Evolutionary conservation across 768 basidiomycete genomes (phyloP).

Genomic region (Galerina marginata): DNA sequence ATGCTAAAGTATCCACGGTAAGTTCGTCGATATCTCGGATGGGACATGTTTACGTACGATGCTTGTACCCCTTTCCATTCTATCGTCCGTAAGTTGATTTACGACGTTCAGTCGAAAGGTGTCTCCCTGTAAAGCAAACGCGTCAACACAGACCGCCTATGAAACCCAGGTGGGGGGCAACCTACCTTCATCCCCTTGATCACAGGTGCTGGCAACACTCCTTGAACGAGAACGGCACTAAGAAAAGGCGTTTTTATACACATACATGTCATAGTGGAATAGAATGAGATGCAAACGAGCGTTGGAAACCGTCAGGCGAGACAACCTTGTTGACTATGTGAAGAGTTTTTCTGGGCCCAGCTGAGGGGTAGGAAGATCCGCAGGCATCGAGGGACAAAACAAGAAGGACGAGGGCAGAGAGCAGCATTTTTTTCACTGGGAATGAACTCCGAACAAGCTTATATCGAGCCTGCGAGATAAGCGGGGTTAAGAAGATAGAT

Average conservation of each 20-base stretch:
- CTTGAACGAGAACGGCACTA: conserved; percentile 29
- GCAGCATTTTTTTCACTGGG: background rate
- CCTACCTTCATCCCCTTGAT: conserved; percentile 28
- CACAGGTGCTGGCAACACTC: conserved; percentile 27
- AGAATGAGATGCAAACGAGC: conserved; percentile 20
- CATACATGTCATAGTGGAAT: background rate
- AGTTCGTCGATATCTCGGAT: conserved; percentile 24
- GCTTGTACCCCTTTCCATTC: conserved; percentile 43
- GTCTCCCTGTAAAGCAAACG: conserved; percentile 18
- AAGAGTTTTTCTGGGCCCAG: conserved; percentile 38
- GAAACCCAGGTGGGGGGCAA: background rate
- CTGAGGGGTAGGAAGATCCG: conserved; percentile 9
- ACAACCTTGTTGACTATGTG: conserved; percentile 48
- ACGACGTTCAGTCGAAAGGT: conserved; percentile 44
- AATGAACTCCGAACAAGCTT: no score
- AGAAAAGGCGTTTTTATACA: background rate
- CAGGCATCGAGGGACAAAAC: background rate
- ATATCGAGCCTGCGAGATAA: no score
- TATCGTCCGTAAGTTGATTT: conserved; percentile 40
- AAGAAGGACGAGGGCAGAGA: background rate
- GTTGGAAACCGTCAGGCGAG: conserved; percentile 55
- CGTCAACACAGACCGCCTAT: background rate
- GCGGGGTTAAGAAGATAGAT: no score
- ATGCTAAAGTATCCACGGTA: conserved; percentile 49
- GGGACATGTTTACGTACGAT: conserved; percentile 6